Evolutionary conservation across 805 yeast species (phyloP).

Genomic region (Starmerella vitae): DNA sequence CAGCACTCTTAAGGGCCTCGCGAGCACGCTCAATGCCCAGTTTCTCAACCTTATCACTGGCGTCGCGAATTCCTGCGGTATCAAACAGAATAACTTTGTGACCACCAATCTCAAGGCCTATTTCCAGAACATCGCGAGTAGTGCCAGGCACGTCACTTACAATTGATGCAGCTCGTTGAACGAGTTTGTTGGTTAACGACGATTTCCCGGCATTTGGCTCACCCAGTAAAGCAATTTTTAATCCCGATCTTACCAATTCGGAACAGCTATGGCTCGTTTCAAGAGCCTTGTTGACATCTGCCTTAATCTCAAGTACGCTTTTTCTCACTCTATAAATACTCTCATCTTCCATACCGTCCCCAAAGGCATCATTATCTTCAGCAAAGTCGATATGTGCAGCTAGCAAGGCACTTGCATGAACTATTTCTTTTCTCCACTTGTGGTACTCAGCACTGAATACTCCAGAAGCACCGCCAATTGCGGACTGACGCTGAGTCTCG

Average conservation of each 20-base stretch:
- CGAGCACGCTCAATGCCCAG: slow-evolving; percentile 78
- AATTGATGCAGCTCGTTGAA: slow-evolving; percentile 71
- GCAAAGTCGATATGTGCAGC: slow-evolving; percentile 91
- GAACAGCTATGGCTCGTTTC: slow-evolving; percentile 6
- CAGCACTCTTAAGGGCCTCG: slow-evolving; percentile 43
- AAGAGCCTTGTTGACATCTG: slow-evolving; percentile 29
- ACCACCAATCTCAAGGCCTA: slow-evolving; percentile 70
- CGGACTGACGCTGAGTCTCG: slow-evolving; percentile 68
- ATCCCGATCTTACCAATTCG: slow-evolving; percentile 57
- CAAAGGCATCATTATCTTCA: slow-evolving; percentile 80
- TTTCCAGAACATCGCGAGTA: slow-evolving; percentile 76
- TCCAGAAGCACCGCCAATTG: slow-evolving; percentile 62
- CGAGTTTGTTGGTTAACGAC: slow-evolving; percentile 62
- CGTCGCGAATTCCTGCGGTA: slow-evolving; percentile 73
- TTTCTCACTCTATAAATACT: not conserved
- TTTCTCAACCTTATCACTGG: slow-evolving; percentile 45
- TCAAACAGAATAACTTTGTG: slow-evolving; percentile 75
- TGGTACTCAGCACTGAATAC: slow-evolving; percentile 40
- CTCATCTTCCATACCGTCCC: slow-evolving; percentile 18
- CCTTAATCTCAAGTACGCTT: slow-evolving; percentile 30
- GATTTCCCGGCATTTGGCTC: slow-evolving; percentile 97
- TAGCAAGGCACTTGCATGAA: slow-evolving; percentile 55
- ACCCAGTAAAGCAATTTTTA: slow-evolving; percentile 61
- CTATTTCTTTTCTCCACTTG: slow-evolving; percentile 53
- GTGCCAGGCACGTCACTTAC: slow-evolving; percentile 91